A percentile compares a stretch with the other conserved stretches of the same genome.
Conservation (phyloP, 2,329 filamentous ascomycete species). For the Aspergillus brasiliensis region DNA sequence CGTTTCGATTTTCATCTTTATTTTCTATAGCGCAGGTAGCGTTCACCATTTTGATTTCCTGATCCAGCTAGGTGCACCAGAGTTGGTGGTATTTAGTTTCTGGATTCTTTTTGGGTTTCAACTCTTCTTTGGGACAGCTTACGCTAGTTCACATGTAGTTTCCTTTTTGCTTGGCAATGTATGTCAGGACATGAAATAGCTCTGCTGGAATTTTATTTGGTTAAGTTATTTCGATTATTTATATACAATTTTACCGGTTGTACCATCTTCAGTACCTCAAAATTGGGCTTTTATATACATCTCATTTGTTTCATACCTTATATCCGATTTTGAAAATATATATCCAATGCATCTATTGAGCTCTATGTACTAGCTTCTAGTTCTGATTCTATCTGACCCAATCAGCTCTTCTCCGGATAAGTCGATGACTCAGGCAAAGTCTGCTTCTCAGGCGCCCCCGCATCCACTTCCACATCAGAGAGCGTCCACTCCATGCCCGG, state of each 20-base stretch:
- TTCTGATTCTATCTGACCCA: neutral
- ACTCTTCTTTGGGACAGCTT: neutral
- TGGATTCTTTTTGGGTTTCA: neutral
- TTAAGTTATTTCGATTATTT: neutral
- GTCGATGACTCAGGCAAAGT: slow-evolving; percentile 18
- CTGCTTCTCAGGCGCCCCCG: slow-evolving; percentile 33
- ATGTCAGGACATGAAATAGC: neutral
- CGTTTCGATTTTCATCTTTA: neutral
- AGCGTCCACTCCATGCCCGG: slow-evolving; percentile 69
- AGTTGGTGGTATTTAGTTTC: neutral
- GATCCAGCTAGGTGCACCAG: neutral
- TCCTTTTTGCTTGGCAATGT: neutral
- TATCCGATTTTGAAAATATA: neutral
- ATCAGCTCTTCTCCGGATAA: slow-evolving; percentile 17
- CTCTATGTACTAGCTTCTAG: neutral
- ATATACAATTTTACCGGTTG: too few relatives aligned
- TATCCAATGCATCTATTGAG: neutral
- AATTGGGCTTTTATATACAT: too few relatives aligned
- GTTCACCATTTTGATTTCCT: neutral
- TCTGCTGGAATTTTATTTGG: neutral
- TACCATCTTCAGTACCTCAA: too few relatives aligned
- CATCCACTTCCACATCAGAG: slow-evolving; percentile 53
- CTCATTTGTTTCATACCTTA: neutral
- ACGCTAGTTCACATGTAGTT: neutral
- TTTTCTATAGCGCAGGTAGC: slow-evolving; percentile 4